Evolutionary conservation across 192 early-diverging fungal genomes (phyloP).

Genomic region (Backusella psychrophila): DNA sequence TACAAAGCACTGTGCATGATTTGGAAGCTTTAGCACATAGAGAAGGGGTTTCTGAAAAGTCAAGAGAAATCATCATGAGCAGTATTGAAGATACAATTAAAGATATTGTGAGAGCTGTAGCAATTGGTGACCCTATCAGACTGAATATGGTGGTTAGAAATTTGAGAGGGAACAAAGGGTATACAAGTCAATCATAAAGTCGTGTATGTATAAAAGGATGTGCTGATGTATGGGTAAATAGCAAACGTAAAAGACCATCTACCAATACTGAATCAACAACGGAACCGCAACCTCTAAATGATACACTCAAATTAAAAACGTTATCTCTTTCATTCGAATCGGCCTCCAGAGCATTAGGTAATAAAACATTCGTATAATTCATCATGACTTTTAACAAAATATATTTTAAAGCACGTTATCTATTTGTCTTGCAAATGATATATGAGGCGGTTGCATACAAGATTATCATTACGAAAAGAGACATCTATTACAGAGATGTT

Average conservation of each 20-base stretch:
- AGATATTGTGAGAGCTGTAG: not conserved
- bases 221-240: too few species aligned
- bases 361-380: not conserved
- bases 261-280: not conserved
- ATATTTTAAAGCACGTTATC: slow-evolving; percentile 17
- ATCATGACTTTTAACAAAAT: not conserved
- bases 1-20: not conserved
- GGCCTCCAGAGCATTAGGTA: not conserved
- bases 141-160: not conserved
- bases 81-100: slow-evolving; percentile 5
- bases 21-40: not conserved
- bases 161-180: not conserved
- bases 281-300: not conserved
- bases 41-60: not conserved
- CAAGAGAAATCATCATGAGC: not conserved
- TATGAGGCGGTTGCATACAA: slow-evolving; percentile 27
- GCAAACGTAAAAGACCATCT: not conserved
- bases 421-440: slow-evolving; percentile 28
- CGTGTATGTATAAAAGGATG: not conserved
- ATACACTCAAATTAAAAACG: not conserved
- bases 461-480: slow-evolving; percentile 29
- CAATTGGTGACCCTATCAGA: slow-evolving; percentile 1
- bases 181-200: not conserved
- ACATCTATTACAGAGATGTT: slow-evolving; percentile 35
- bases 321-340: not conserved